These are phyloP conservation scores for Hortaea sp. DNA, from an alignment of 2,329 filamentous ascomycete genomes.

Conservation along the genomic window DNA sequence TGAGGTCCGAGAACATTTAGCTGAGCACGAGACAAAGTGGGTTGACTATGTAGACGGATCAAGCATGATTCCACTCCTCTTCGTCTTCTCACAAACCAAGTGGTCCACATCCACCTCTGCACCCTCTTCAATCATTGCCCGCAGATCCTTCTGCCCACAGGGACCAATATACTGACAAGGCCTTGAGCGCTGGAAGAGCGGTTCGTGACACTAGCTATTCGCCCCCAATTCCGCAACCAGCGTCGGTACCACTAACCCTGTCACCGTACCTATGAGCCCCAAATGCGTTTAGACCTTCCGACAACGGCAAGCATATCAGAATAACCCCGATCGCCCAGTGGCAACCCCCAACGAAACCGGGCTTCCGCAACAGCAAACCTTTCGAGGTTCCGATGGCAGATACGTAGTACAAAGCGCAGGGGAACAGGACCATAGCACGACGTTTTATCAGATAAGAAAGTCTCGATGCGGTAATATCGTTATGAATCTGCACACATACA, in stretches of 20 bases:
- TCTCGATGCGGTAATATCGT: constrained; percentile 24
- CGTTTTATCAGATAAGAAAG: no score
- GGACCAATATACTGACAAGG: constrained; percentile 19
- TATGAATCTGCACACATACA: no score
- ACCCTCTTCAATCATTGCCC: constrained; percentile 10
- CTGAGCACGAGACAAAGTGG: no score
- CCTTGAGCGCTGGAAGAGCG: constrained; percentile 8
- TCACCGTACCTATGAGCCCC: constrained; percentile 29
- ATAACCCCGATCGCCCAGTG: constrained; percentile 42
- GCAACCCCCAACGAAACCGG: not conserved
- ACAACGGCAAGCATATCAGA: constrained; percentile 46
- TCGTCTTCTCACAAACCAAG: constrained; percentile 8
- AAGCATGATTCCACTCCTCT: constrained; percentile 6
- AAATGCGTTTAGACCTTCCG: constrained; percentile 28
- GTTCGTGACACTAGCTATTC: constrained; percentile 10
- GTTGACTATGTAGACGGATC: not conserved
- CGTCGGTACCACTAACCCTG: constrained; percentile 26
- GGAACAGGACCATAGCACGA: no score
- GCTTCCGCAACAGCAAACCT: no score
- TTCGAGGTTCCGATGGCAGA: no score
- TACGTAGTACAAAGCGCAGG: no score
- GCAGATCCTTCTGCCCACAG: constrained; percentile 30
- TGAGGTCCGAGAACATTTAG: no score
- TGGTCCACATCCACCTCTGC: constrained; percentile 11
- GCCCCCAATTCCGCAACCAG: constrained; percentile 27